Percentiles rank a stretch among this genome's conserved stretches.
phyloP scores from a whole-genome alignment of 176 grass and related monocot species.

The Triticum monococcum region DNA sequence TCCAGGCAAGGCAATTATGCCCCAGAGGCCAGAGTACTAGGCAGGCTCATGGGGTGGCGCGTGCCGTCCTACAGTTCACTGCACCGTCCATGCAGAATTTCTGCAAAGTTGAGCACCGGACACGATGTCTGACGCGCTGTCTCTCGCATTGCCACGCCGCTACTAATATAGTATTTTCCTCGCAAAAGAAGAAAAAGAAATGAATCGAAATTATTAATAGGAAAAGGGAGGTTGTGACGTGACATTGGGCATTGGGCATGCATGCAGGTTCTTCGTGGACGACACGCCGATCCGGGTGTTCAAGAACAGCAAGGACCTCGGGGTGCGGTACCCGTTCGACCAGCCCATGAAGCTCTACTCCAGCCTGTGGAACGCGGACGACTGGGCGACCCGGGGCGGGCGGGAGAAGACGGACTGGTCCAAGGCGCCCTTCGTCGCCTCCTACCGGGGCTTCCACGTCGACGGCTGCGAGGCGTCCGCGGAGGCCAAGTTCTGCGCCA shows the following conservation, averaged over 20 bases:
- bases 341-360: constrained; percentile 94
- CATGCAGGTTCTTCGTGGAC: constrained; percentile 68
- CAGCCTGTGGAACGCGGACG: constrained; percentile 79
- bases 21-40: too few species aligned
- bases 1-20: neutral
- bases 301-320: constrained; percentile 72
- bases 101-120: neutral
- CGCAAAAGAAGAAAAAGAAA: neutral
- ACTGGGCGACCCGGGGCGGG: constrained; percentile 73
- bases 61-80: neutral
- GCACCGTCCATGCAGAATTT: neutral
- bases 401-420: constrained; percentile 86
- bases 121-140: neutral
- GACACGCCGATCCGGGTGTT: constrained; percentile 73
- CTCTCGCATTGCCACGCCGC: neutral
- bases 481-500: constrained; percentile 56
- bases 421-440: constrained; percentile 63
- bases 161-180: too few species aligned
- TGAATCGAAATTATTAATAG: neutral
- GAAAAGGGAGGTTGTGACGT: neutral
- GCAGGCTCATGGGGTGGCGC: too few species aligned
- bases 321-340: constrained; percentile 63
- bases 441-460: constrained; percentile 70
- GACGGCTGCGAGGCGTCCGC: constrained; percentile 75
- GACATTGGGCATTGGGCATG: neutral